Conservation (phyloP, 129 eudicot genomes). For the Pittosporum tobira region DNA sequence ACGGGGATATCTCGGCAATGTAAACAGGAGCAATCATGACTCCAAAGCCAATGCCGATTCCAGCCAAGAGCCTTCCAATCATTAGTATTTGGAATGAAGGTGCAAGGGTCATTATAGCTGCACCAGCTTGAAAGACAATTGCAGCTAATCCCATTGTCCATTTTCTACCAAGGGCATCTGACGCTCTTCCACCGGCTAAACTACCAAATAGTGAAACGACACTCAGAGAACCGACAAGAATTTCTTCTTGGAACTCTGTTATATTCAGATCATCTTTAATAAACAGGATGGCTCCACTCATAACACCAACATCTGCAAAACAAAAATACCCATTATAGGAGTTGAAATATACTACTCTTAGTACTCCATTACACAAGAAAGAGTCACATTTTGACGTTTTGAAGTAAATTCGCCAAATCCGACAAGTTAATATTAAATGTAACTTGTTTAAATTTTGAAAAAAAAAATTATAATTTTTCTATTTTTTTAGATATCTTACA, state of each 20-base stretch:
- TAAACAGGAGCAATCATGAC: conserved; percentile 84
- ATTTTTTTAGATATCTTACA: too few relatives aligned
- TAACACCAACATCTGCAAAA: conserved; percentile 75
- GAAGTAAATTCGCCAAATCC: too few relatives aligned
- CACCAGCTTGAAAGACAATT: conserved; percentile 56
- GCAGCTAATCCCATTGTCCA: conserved; percentile 94
- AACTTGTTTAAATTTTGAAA: too few relatives aligned
- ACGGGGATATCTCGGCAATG: conserved; percentile 74
- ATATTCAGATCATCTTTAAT: conserved; percentile 68
- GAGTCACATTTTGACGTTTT: too few relatives aligned
- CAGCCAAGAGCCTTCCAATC: conserved; percentile 62
- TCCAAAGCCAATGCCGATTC: conserved; percentile 79
- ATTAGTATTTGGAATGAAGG: conserved; percentile 47
- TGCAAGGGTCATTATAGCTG: conserved; percentile 69
- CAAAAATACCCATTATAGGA: neutral
- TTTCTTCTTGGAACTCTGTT: conserved; percentile 72
- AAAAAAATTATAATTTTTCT: too few relatives aligned
- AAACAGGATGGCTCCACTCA: conserved; percentile 87
- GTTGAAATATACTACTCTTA: neutral
- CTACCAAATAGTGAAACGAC: conserved; percentile 70
- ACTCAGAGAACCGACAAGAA: conserved; percentile 64
- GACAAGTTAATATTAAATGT: too few relatives aligned
- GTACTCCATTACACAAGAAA: too few relatives aligned
- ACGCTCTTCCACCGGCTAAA: conserved; percentile 66
- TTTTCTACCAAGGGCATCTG: conserved; percentile 79